Conservation (phyloP, 208 protist species). For the Endotrypanum monterogeii region DNA sequence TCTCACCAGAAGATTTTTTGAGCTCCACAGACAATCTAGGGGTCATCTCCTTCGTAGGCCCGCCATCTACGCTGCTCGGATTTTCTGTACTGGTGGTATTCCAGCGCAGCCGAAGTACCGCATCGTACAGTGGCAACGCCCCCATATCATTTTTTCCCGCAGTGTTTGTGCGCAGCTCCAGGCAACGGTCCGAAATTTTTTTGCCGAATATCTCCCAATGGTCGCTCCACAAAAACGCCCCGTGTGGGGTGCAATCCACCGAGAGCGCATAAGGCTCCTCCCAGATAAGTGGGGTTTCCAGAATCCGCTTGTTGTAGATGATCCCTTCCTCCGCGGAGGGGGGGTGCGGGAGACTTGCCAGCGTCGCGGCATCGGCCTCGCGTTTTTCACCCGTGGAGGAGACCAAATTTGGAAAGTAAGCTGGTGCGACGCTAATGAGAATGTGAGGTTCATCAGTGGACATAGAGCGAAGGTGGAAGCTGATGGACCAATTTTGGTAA, state of each 20-base stretch:
- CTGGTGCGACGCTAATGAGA: constrained; percentile 69
- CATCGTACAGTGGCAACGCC: not conserved
- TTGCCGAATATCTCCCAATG: constrained; percentile 59
- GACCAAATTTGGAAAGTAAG: constrained; percentile 48
- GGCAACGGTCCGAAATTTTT: constrained; percentile 23
- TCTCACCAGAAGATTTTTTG: not conserved
- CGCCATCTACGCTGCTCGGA: not conserved
- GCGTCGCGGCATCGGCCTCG: constrained; percentile 16
- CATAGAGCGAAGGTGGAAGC: constrained; percentile 44
- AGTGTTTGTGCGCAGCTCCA: constrained; percentile 5
- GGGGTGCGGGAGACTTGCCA: constrained; percentile 14
- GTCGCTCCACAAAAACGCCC: constrained; percentile 78
- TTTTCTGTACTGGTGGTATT: not conserved
- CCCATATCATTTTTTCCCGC: not conserved
- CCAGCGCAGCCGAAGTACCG: constrained; percentile 12
- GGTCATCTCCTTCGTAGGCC: not conserved
- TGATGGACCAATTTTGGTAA: constrained; percentile 54
- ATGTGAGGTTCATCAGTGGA: constrained; percentile 51
- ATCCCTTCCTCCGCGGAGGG: constrained; percentile 43
- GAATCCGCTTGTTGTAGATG: constrained; percentile 56
- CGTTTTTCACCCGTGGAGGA: constrained; percentile 16
- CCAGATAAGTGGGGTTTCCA: constrained; percentile 84
- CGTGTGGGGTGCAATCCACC: constrained; percentile 55
- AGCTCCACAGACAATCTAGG: constrained; percentile 10
- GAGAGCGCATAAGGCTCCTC: constrained; percentile 73